Evolutionary conservation across 2,329 filamentous ascomycete species (phyloP), one percentile per base, ranked within the genome.

Genomic region (Colletotrichum eremochloae): DNA sequence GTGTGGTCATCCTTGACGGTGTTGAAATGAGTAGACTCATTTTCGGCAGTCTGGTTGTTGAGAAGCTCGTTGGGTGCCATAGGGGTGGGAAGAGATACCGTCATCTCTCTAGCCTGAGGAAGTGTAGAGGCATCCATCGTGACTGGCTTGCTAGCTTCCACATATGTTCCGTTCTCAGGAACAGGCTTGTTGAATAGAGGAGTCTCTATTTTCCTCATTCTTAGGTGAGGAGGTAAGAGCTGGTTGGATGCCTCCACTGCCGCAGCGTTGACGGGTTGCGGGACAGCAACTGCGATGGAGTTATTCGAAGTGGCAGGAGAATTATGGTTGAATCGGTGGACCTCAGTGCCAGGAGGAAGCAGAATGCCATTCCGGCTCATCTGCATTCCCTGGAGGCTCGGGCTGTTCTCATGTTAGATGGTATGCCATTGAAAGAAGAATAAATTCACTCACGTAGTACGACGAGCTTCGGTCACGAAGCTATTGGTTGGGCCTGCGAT

Each of bases 351-450:
- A 14, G 58, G 65, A 24, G 58, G 44, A 5, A 72, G 44, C 18
- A 72, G 5, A 24, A 72, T 63, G 4, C 69, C 65, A 33, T 68
- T 68, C 4, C 15, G 57, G 18, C 65, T 72, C 6, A 29, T 68
- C 44, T 58, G n/a, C 69, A 72, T 63, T 4, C 57, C 65, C 20
- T 44, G 29, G 8, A 40, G 40, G 44, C 20, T n/a, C 0, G n/a
- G 9, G 5, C 15, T 58, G n/a, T 40, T 31, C 24, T 18, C 14
- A 46, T 11, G 18, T 50, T 14, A 42, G 36, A 48, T 15, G 44
- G 20, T 5, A 11, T n/a, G 15, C 1, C 18, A 12, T 11, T 18
- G 24, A 40, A 40, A 36, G 36, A 24, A 36, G 6, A 48, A 29
- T 24, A 36, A 29, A 8, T 1, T 14, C 3, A 38, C 67, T 65